Evolutionary conservation across 139 green algal species (phyloP).

Genomic region (Ettlia oleoabundans): DNA sequence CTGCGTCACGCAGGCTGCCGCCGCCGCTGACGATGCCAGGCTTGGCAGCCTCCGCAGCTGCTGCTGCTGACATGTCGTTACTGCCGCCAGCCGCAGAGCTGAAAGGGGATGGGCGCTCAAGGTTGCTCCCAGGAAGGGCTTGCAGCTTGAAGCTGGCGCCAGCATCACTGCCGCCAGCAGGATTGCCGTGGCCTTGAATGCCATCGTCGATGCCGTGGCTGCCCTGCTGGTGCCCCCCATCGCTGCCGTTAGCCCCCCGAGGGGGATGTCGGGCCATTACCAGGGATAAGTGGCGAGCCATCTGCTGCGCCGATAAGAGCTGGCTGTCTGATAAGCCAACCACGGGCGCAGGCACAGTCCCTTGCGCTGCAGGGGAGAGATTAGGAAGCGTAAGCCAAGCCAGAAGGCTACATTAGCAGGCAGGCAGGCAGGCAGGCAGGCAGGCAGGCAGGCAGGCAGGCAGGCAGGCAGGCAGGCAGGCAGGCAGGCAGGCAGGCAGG

Average conservation of each 20-base stretch:
- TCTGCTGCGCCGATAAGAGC: constrained; percentile 15
- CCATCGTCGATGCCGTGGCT: no score
- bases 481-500: no score
- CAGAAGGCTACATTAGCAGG: no score
- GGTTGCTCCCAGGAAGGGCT: not conserved
- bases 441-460: no score
- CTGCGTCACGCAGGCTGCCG: not conserved
- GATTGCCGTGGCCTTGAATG: no score
- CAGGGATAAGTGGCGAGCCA: constrained; percentile 13
- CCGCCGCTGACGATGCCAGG: not conserved
- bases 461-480: no score
- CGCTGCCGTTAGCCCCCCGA: not conserved
- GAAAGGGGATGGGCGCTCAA: no score
- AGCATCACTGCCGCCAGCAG: no score
- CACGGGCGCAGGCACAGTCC: not conserved
- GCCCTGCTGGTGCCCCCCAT: not conserved
- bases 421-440: no score
- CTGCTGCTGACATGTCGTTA: not conserved
- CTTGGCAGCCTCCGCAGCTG: not conserved
- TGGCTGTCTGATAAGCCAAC: constrained; percentile 9
- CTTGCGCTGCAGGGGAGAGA: not conserved
- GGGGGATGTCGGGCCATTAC: not conserved
- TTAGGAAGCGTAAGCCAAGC: not conserved
- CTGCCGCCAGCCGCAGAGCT: not conserved
- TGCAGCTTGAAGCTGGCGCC: not conserved